Percentiles rank a stretch among this genome's conserved stretches.
phyloP scores from a whole-genome alignment of 805 yeast genomes.

The Yamadazyma philogaea region DNA sequence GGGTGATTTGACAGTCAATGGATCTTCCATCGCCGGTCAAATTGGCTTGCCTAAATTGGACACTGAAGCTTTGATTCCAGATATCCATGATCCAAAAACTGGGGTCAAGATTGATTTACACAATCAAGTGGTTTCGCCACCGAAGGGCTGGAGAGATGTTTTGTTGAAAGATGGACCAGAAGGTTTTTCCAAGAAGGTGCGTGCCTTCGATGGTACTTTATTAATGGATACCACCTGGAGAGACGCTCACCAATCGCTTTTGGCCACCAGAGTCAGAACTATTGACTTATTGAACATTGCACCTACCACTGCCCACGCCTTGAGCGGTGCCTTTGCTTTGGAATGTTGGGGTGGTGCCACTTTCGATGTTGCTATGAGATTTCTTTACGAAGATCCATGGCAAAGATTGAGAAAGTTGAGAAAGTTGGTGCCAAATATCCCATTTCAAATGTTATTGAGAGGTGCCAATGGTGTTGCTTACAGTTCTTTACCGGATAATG shows the following conservation, averaged over 20 bases:
- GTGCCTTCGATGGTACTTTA: conserved; percentile 80
- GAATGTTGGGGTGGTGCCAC: conserved; percentile 99
- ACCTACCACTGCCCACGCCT: conserved; percentile 86
- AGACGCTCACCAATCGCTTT: conserved; percentile 97
- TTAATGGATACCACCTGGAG: conserved; percentile 99
- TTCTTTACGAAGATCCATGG: conserved; percentile 99
- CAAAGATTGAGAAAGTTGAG: conserved; percentile 86
- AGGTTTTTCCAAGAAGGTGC: conserved; percentile 83
- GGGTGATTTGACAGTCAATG: conserved; percentile 93
- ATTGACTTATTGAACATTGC: conserved; percentile 90
- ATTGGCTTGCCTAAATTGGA: conserved; percentile 82
- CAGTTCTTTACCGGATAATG: conserved; percentile 96
- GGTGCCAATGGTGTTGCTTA: conserved; percentile 99
- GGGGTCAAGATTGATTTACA: conserved; percentile 63
- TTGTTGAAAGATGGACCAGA: conserved; percentile 84
- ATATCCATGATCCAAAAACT: conserved; percentile 52
- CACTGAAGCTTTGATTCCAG: conserved; percentile 75
- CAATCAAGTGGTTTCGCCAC: conserved; percentile 36
- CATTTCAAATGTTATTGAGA: conserved; percentile 98
- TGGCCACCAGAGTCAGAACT: conserved; percentile 97
- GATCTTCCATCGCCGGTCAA: conserved; percentile 95
- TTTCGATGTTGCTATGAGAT: conserved; percentile 97
- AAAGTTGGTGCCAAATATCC: conserved; percentile 92
- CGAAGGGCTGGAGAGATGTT: conserved; percentile 90
- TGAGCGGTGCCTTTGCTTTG: conserved; percentile 85